Evolutionary conservation across 169 alveolate species (phyloP), one percentile per base, ranked within the genome.

Genomic region (Cardiosporidium cionae): DNA sequence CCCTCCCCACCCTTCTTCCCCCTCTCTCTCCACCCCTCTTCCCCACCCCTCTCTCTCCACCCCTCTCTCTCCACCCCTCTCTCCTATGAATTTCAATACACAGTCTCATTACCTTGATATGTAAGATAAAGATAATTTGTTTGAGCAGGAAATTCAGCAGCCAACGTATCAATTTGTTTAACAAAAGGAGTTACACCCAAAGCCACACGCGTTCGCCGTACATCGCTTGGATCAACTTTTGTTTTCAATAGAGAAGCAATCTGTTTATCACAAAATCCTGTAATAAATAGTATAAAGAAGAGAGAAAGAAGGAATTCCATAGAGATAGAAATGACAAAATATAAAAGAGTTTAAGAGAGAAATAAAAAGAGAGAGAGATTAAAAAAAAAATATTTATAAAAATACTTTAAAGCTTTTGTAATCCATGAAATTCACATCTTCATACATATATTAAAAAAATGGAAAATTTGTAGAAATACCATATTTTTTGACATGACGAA

Each of bases 81-180:
- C 31, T 3, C 67, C 1, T 3, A 32, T 3, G 37, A 4, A 29
- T 29, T 36, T 32, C 34, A 7, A 7, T 23, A 65, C 36, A 65
- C 80, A 68, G 71, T 72, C 71, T 88, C 94, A 0, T 67, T 67
- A 7, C 92, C 94, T 53, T 82, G 87, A 86, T 91, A 91, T 28
- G 96, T 89, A 78, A 88, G 32, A 75, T 88, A 91, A 34, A 91
- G 80, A 77, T 91, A 91, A 87, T 89, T 89, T 9, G 96, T 89
- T 67, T 82, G 79, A 23, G 93, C 93, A 1, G 96, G 94, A 68
- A 87, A 89, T 72, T 91, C 96, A 5, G 94, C 96, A 6, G 96
- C 92, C 52, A 89, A 53, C 0, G 96, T 91, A 75, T 91, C 96
- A 67, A 91, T 88, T 68, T 88, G 92, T 81, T 89, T 89, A 36